phyloP scores from a whole-genome alignment of 805 yeast species.

The Blastobotrys mokoenaii region DNA sequence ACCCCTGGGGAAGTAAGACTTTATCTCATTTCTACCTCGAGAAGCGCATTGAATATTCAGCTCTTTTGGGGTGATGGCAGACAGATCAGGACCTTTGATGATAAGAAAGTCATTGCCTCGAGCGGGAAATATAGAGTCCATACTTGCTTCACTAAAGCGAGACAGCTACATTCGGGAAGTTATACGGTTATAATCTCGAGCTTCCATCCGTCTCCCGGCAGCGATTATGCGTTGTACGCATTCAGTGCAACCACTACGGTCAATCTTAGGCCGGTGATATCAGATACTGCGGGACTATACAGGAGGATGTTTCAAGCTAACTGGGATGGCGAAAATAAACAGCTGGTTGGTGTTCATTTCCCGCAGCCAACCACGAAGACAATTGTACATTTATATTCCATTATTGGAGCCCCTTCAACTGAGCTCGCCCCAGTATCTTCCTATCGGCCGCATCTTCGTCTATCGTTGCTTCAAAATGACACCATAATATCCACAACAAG shows the following conservation, averaged over 20 bases:
- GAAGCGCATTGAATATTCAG: conserved; percentile 35
- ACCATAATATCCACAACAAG: conserved; percentile 6
- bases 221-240: conserved; percentile 29
- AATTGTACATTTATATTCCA: background rate
- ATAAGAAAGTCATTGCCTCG: conserved; percentile 26
- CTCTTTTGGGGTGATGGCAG: conserved; percentile 33
- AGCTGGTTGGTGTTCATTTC: conserved; percentile 6
- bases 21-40: conserved; percentile 20
- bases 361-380: background rate
- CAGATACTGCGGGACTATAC: conserved; percentile 11
- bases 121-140: conserved; percentile 30
- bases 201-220: conserved; percentile 28
- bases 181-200: conserved; percentile 44
- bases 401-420: background rate
- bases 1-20: conserved; percentile 8
- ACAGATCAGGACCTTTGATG: conserved; percentile 23
- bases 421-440: background rate
- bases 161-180: conserved; percentile 20
- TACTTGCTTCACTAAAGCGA: conserved; percentile 1
- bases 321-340: conserved; percentile 14
- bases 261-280: conserved; percentile 2
- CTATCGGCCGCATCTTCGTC: conserved; percentile 15
- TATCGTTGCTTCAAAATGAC: conserved; percentile 8
- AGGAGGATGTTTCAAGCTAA: background rate
- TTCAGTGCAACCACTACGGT: conserved; percentile 12